Conservation (phyloP, 208 protist genomes). For the Leishmania amazonensis region DNA sequence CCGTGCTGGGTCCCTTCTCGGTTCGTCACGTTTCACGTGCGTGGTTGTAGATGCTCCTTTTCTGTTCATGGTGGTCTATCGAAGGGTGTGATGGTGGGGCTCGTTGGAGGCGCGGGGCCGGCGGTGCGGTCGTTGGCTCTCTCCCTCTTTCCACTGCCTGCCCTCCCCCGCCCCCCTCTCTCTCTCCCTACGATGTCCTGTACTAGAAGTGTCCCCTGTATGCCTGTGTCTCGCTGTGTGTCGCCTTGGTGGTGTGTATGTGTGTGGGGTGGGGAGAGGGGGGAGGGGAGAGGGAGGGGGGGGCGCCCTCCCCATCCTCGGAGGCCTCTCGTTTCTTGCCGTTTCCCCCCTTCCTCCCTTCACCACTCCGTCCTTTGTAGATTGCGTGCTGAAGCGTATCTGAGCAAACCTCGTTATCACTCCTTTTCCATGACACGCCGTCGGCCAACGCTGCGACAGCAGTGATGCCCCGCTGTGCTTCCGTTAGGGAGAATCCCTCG, state of each 20-base stretch:
- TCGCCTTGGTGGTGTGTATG: neutral
- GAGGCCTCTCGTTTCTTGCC: neutral
- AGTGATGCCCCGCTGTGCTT: neutral
- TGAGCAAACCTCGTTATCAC: neutral
- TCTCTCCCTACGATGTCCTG: neutral
- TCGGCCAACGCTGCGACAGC: neutral
- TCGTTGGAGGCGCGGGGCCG: neutral
- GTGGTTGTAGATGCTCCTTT: neutral
- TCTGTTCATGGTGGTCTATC: neutral
- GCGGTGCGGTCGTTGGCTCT: neutral
- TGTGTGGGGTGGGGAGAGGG: too few relatives aligned
- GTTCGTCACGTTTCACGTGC: neutral
- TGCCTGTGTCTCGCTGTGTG: neutral
- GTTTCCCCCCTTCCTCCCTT: slow-evolving; percentile 18
- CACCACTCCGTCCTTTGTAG: slow-evolving; percentile 14
- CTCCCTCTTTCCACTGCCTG: neutral
- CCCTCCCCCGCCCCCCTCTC: neutral
- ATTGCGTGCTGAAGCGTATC: neutral
- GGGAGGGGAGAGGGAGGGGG: neutral
- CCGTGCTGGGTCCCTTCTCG: neutral
- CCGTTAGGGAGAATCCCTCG: neutral
- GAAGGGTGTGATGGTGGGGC: neutral
- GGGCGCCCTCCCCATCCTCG: neutral
- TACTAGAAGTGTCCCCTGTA: neutral
- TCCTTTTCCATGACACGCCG: neutral